Conservation (phyloP, 768 basidiomycete species). For the Collybiopsis confluens region DNA sequence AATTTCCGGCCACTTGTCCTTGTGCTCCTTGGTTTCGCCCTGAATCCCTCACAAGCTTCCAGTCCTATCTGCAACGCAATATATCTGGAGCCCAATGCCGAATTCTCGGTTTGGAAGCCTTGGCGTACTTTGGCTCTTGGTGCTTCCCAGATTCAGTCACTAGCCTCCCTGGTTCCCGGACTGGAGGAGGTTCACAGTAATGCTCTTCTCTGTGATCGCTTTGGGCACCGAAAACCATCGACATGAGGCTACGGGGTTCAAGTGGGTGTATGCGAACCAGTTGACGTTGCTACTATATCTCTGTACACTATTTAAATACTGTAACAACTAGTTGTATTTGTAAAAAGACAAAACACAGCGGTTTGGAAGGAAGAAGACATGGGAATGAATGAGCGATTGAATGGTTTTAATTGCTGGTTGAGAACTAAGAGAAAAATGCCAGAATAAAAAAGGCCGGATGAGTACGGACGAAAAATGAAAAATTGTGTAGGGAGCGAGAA, state of each 20-base stretch:
- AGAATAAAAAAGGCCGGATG: slow-evolving; percentile 12
- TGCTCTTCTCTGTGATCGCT: background rate
- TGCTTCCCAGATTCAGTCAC: background rate
- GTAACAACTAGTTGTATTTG: slow-evolving; percentile 14
- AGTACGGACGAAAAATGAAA: slow-evolving; percentile 14
- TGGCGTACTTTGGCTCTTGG: slow-evolving; percentile 4
- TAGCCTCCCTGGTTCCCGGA: background rate
- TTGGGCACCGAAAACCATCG: background rate
- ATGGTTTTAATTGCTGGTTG: background rate
- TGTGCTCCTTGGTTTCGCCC: background rate
- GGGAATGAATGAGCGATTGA: slow-evolving; percentile 12
- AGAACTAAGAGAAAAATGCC: too few species aligned
- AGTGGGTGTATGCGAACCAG: background rate
- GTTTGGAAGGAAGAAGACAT: slow-evolving; percentile 15
- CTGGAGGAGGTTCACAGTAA: background rate
- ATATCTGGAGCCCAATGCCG: background rate
- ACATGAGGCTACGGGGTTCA: too few species aligned
- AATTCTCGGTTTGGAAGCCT: slow-evolving; percentile 7
- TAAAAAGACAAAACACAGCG: slow-evolving; percentile 19
- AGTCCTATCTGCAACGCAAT: background rate
- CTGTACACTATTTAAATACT: slow-evolving; percentile 14
- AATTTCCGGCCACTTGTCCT: background rate
- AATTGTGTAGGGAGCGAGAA: background rate
- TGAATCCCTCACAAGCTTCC: background rate
- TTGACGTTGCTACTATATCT: background rate